A percentile compares a stretch with the other conserved stretches of the same genome.
phyloP scores from a whole-genome alignment of 2,329 filamentous ascomycete species.

The Taxawa tesnikishii region DNA sequence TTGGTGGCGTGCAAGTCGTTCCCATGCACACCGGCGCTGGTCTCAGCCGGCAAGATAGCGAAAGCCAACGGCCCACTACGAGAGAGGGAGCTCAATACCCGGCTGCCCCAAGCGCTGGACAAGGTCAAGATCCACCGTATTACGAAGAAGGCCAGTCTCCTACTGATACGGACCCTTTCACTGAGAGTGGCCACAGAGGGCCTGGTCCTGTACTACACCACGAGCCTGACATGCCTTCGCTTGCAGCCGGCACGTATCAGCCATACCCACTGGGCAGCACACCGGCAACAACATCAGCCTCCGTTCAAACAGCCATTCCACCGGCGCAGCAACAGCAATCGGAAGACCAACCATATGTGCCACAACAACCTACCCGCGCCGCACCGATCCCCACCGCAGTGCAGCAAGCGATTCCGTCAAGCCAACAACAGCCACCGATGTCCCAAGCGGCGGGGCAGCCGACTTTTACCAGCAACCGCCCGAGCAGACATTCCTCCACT shows the following conservation, averaged over 20 bases:
- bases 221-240: conserved; percentile 23
- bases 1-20: conserved; percentile 89
- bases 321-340: conserved; percentile 3
- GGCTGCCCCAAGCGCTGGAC: conserved; percentile 2
- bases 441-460: too few relatives aligned
- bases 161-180: conserved; percentile 51
- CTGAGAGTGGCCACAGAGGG: conserved; percentile 33
- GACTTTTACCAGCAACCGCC: conserved; percentile 35
- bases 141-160: conserved; percentile 41
- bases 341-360: not conserved
- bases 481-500: conserved; percentile 16
- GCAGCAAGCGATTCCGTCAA: too few relatives aligned
- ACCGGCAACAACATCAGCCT: conserved; percentile 7
- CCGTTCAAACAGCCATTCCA: conserved; percentile 14
- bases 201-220: conserved; percentile 22
- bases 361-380: not conserved
- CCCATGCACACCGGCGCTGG: conserved; percentile 63
- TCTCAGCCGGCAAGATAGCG: conserved; percentile 37
- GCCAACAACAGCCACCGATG: too few relatives aligned
- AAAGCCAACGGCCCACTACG: conserved; percentile 26
- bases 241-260: conserved; percentile 18
- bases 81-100: conserved; percentile 3
- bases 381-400: too few relatives aligned
- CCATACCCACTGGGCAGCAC: conserved; percentile 14
- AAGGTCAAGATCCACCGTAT: conserved; percentile 19